Conservation (phyloP, 805 yeast species). For the Pichia pseudocactophila region DNA sequence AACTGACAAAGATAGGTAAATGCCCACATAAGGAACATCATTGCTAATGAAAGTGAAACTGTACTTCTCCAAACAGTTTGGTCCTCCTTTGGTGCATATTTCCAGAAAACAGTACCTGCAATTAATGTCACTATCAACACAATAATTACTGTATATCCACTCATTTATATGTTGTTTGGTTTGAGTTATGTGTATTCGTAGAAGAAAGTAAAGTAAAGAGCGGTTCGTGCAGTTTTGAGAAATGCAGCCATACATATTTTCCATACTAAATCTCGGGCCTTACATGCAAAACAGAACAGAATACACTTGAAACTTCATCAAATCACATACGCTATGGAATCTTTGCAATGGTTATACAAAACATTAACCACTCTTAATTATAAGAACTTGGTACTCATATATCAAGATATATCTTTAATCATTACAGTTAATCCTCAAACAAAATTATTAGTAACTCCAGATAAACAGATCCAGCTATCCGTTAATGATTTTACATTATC, state of each 20-base stretch:
- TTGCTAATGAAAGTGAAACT: slow-evolving; percentile 58
- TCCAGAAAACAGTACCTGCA: slow-evolving; percentile 67
- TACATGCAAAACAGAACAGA: no score
- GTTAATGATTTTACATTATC: slow-evolving; percentile 49
- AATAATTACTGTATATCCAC: slow-evolving; percentile 11
- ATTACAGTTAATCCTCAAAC: slow-evolving; percentile 45
- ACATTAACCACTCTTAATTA: slow-evolving; percentile 36
- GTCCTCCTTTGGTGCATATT: slow-evolving; percentile 75
- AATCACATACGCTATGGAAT: no score
- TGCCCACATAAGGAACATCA: slow-evolving; percentile 60
- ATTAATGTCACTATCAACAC: slow-evolving; percentile 46
- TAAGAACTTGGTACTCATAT: slow-evolving; percentile 44
- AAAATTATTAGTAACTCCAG: slow-evolving; percentile 47
- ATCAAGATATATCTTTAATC: slow-evolving; percentile 51
- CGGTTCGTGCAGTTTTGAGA: no score
- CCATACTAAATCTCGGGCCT: no score
- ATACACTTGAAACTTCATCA: no score
- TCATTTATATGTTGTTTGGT: slow-evolving; percentile 1
- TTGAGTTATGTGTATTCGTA: no score
- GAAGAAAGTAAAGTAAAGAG: no score
- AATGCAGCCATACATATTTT: no score
- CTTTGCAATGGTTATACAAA: slow-evolving; percentile 44
- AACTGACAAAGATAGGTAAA: slow-evolving; percentile 80
- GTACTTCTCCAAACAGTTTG: slow-evolving; percentile 73
- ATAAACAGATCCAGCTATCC: slow-evolving; percentile 34